A percentile compares a stretch with the other conserved stretches of the same genome.
phyloP scores from a whole-genome alignment of 2,329 filamentous ascomycete species.

The Arthrobotrys sinensis region DNA sequence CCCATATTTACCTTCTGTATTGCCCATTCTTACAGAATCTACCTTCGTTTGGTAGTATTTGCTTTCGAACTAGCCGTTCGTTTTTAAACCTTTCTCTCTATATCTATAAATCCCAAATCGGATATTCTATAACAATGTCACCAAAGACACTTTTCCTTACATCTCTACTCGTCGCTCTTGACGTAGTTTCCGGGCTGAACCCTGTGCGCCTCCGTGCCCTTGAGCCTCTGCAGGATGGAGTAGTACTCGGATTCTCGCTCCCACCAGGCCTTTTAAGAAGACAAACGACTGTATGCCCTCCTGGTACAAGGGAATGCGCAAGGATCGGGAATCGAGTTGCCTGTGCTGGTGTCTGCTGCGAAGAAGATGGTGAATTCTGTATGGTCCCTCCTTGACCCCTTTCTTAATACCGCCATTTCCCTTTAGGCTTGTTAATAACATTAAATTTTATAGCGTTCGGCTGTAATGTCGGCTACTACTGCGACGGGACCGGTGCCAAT shows the following conservation, averaged over 20 bases:
- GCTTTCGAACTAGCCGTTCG: constrained; percentile 13
- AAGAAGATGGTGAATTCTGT: constrained; percentile 30
- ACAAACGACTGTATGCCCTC: constrained; percentile 24
- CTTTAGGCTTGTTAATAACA: background rate
- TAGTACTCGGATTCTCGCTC: constrained; percentile 2
- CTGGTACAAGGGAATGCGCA: constrained; percentile 23
- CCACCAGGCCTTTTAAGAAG: constrained; percentile 13
- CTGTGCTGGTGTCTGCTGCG: constrained; percentile 42
- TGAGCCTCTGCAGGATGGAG: background rate
- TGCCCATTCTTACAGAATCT: background rate
- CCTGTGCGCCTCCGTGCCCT: constrained; percentile 2
- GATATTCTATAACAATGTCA: background rate
- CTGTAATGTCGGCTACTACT: constrained; percentile 14
- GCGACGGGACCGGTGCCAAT: constrained; percentile 15
- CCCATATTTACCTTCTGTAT: no score
- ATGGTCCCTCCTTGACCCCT: background rate
- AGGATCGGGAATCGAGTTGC: background rate
- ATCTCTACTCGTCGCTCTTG: constrained; percentile 11
- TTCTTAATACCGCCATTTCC: background rate
- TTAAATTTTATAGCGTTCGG: constrained; percentile 5
- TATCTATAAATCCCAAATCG: background rate
- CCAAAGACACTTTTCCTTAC: constrained; percentile 16
- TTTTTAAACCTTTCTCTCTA: background rate
- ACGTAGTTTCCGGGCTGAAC: constrained; percentile 10
- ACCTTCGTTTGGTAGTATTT: constrained; percentile 13